Base-by-base conservation (phyloP, 306 rosid species). In the Echinosophora koreensis region DNA sequence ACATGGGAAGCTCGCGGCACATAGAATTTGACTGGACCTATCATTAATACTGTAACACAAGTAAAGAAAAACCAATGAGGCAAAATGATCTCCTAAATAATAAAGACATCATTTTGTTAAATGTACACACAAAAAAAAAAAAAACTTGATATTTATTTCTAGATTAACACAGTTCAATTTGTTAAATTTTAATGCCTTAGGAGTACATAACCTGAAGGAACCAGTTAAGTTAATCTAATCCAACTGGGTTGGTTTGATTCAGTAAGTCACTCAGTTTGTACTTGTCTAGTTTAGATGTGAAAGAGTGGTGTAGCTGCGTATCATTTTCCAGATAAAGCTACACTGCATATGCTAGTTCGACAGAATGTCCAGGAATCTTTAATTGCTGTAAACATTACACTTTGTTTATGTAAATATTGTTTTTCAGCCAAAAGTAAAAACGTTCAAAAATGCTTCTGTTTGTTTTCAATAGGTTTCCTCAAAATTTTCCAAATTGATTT, bases 11-110 rank as follows among this genome's bases (percentile, higher is more conserved):
- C 62, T 64, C 15, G 78, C 66, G 28, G 34, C 14, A 72, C 72
- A 74, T 62, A 71, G 66, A 56, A 77, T 39, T 71, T 27, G 15
- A 60, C 32, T 64, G 76, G 32, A 80, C 79, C 82, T 69, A 47
- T 65, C 14, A 65, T 49, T 30, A 64, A 73, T 66, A 58, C 90
- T 84, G 90, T 75, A 84, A 81, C 65, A 52, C 76, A 59, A 61
- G 60, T 30, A 61, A 76, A 54, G 17, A 44, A 37, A 55, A 50
- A 37, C 28, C 58, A 74, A 34, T 80, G 14, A 81, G 69, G 66
- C 42, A 56, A 47, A 67, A 64, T 54, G 39, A 77, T 74, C 63
- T 12, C 35, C 27, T 39, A 67, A 68, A 73, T 35, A 30, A 58
- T 10, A 39, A 52, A 47, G 76, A 61, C 39, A 72, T 49, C 71